phyloP scores from a whole-genome alignment of 2,329 filamentous ascomycete genomes.

The Pseudogymnoascus sp. region DNA sequence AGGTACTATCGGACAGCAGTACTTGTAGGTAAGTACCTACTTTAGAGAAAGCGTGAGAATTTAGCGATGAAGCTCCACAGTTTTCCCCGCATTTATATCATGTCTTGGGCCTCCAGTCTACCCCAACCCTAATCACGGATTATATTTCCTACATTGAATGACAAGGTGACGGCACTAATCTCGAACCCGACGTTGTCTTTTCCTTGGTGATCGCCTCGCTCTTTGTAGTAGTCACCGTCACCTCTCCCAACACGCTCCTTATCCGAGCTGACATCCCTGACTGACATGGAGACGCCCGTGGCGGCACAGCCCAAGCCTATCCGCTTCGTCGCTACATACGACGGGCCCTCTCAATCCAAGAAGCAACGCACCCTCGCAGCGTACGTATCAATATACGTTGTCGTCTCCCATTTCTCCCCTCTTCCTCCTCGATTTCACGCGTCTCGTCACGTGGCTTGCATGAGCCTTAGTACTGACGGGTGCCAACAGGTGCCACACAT shows the following conservation, averaged over 20 bases:
- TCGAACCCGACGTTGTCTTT: background rate
- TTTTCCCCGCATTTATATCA: background rate
- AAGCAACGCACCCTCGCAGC: background rate
- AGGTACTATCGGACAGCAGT: background rate
- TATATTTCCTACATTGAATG: background rate
- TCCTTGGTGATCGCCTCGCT: background rate
- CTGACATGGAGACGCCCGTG: conserved; percentile 42
- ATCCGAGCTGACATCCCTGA: background rate
- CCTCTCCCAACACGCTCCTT: background rate
- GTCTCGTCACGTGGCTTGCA: background rate
- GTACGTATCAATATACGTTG: background rate
- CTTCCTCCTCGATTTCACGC: background rate
- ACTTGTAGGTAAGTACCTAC: background rate
- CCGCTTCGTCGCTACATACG: conserved; percentile 28
- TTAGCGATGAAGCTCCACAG: background rate
- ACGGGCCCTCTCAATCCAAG: conserved; percentile 16
- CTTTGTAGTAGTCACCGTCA: background rate
- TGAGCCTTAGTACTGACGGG: background rate
- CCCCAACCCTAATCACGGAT: background rate
- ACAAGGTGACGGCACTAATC: background rate
- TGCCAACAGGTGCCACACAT: conserved; percentile 55
- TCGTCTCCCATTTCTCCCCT: background rate
- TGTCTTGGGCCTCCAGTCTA: background rate
- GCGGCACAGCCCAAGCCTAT: conserved; percentile 26
- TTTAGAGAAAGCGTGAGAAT: background rate